Percentiles rank a stretch among this genome's conserved stretches.
These are phyloP conservation scores for Phallus indusiatus DNA, from an alignment of 768 basidiomycete genomes.

Conservation along the genomic window DNA sequence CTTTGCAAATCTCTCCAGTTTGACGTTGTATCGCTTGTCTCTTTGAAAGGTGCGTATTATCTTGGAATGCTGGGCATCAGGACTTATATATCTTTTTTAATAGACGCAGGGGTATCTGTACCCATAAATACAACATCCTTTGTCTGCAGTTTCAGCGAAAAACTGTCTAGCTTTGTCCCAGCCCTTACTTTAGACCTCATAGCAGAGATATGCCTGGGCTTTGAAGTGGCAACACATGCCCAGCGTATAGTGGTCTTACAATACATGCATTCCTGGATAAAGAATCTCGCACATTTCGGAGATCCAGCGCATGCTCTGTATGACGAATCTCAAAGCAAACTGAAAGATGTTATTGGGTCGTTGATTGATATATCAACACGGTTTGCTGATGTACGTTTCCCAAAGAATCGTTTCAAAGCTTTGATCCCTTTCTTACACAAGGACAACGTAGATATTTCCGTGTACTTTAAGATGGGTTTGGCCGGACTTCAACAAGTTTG, in stretches of 20 bases:
- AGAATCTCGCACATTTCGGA: slow-evolving; percentile 62
- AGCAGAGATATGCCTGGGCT: slow-evolving; percentile 64
- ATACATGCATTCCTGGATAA: slow-evolving; percentile 85
- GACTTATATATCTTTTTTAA: slow-evolving; percentile 4
- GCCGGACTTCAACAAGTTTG: slow-evolving; percentile 64
- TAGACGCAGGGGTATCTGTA: slow-evolving; percentile 50
- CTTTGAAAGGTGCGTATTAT: slow-evolving; percentile 48
- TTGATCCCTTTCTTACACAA: neutral
- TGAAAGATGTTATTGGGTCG: slow-evolving; percentile 75
- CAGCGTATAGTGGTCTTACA: slow-evolving; percentile 68
- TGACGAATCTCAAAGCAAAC: slow-evolving; percentile 61
- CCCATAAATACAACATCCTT: slow-evolving; percentile 58
- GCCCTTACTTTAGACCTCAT: slow-evolving; percentile 83
- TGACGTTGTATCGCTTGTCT: slow-evolving; percentile 61
- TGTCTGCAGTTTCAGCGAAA: slow-evolving; percentile 58
- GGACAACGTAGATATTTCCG: slow-evolving; percentile 41
- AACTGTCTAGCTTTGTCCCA: slow-evolving; percentile 63
- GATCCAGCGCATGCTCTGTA: slow-evolving; percentile 60
- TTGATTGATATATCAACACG: slow-evolving; percentile 65
- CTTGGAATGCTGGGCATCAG: neutral
- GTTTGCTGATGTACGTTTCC: slow-evolving; percentile 53
- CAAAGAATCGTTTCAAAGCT: slow-evolving; percentile 9
- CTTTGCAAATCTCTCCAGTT: slow-evolving; percentile 72
- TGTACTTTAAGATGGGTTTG: slow-evolving; percentile 69
- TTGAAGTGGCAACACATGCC: slow-evolving; percentile 29